Evolutionary conservation across 805 yeast species (phyloP).

Genomic region (Barnettozyma sucrosica): DNA sequence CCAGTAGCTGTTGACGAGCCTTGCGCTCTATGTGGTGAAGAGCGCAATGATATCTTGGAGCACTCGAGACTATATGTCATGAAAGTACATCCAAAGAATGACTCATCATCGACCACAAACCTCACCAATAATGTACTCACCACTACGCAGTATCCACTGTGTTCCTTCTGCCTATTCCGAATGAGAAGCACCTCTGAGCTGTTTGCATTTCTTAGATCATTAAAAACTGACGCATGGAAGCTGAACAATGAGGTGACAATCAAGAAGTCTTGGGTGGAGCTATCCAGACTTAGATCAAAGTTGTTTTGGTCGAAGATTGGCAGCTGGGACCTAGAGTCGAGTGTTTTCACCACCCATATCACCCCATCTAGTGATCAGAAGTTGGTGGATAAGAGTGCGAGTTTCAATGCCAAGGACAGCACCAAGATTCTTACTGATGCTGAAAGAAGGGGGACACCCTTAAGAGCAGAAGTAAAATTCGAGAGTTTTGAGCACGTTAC

Average conservation of each 20-base stretch:
- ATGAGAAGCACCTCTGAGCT: constrained; percentile 80
- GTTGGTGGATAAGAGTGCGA: neutral
- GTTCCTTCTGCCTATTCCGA: constrained; percentile 75
- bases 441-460: constrained; percentile 2
- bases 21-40: constrained; percentile 84
- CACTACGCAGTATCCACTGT: constrained; percentile 53
- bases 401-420: neutral
- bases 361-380: constrained; percentile 17
- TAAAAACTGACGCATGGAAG: constrained; percentile 54
- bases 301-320: constrained; percentile 85
- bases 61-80: constrained; percentile 74
- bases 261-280: constrained; percentile 57
- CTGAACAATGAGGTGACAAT: constrained; percentile 38
- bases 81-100: constrained; percentile 35
- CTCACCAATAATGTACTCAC: constrained; percentile 26
- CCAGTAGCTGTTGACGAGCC: constrained; percentile 73
- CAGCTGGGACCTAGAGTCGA: constrained; percentile 52
- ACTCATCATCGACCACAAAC: constrained; percentile 11
- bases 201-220: constrained; percentile 65
- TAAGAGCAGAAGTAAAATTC: constrained; percentile 4
- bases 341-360: constrained; percentile 30
- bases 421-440: neutral
- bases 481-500: constrained; percentile 15
- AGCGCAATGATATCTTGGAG: constrained; percentile 59
- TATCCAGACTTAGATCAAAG: constrained; percentile 58